These are phyloP conservation scores for Fusarium nurragi DNA, from an alignment of 2,329 filamentous ascomycete species.

Conservation along the genomic window DNA sequence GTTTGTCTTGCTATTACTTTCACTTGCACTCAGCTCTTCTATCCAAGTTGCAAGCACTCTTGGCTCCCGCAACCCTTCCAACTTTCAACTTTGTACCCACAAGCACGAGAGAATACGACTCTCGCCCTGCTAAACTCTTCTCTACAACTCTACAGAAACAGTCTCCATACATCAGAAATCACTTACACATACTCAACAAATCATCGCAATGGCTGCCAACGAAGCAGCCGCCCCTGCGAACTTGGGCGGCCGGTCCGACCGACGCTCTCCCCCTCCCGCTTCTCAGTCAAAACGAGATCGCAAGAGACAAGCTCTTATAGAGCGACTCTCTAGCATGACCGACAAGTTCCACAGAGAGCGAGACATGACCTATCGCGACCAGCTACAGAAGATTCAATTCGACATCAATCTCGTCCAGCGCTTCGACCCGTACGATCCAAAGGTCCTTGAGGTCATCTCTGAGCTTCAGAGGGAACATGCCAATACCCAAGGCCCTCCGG, in stretches of 20 bases:
- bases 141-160: not conserved
- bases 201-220: slow-evolving; percentile 52
- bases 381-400: slow-evolving; percentile 90
- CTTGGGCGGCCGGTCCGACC: slow-evolving; percentile 48
- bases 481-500: slow-evolving; percentile 54
- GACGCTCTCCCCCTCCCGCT: slow-evolving; percentile 51
- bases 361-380: slow-evolving; percentile 85
- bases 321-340: slow-evolving; percentile 79
- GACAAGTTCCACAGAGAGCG: slow-evolving; percentile 82
- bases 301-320: slow-evolving; percentile 82
- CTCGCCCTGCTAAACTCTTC: not conserved
- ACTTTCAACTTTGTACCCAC: slow-evolving; percentile 1
- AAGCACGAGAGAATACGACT: slow-evolving; percentile 7
- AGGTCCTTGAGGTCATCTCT: slow-evolving; percentile 76
- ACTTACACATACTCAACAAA: slow-evolving; percentile 1
- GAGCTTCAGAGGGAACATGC: slow-evolving; percentile 67
- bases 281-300: slow-evolving; percentile 88
- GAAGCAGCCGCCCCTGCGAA: slow-evolving; percentile 49
- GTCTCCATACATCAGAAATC: not conserved
- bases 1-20: slow-evolving; percentile 5
- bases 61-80: slow-evolving; percentile 23
- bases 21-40: slow-evolving; percentile 20
- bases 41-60: slow-evolving; percentile 17
- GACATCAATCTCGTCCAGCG: slow-evolving; percentile 88
- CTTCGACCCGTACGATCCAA: slow-evolving; percentile 80